Percentiles rank a stretch among this genome's conserved stretches.
phyloP scores from a whole-genome alignment of 805 yeast species.

The Dipodascus geniculatus region DNA sequence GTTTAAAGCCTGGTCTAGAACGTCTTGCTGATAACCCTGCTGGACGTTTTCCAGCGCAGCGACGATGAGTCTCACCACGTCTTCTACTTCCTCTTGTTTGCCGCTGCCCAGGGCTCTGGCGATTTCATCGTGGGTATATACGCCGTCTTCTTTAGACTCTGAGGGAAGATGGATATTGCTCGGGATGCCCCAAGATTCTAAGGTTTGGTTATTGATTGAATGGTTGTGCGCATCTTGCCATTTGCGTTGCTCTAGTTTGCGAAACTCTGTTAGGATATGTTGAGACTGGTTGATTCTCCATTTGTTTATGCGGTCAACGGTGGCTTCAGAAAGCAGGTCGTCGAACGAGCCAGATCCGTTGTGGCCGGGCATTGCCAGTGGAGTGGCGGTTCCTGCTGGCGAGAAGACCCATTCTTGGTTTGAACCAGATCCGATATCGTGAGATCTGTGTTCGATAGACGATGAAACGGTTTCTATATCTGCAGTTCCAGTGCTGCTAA shows the following conservation, averaged over 20 bases:
- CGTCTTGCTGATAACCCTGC: background rate
- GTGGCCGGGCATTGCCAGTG: constrained; percentile 25
- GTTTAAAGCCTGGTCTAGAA: background rate
- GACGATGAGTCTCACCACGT: background rate
- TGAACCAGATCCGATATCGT: constrained; percentile 4
- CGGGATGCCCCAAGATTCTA: background rate
- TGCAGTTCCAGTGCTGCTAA: background rate
- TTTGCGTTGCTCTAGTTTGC: constrained; percentile 13
- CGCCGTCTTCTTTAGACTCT: background rate
- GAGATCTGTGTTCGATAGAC: background rate
- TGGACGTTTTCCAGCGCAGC: background rate
- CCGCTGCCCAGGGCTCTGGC: background rate
- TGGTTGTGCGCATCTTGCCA: background rate
- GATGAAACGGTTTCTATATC: background rate
- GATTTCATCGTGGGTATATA: background rate
- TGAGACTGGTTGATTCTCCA: constrained; percentile 31
- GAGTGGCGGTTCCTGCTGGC: constrained; percentile 18
- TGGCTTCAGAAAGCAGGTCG: constrained; percentile 8
- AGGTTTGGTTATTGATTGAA: background rate
- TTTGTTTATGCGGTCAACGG: constrained; percentile 28
- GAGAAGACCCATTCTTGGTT: constrained; percentile 30
- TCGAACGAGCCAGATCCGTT: constrained; percentile 25
- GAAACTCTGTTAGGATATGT: constrained; percentile 20
- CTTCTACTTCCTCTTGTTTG: background rate
- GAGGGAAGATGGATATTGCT: background rate